phyloP scores from a whole-genome alignment of 1,284 basidiomycete species.

The Sporisorium graminicola region DNA sequence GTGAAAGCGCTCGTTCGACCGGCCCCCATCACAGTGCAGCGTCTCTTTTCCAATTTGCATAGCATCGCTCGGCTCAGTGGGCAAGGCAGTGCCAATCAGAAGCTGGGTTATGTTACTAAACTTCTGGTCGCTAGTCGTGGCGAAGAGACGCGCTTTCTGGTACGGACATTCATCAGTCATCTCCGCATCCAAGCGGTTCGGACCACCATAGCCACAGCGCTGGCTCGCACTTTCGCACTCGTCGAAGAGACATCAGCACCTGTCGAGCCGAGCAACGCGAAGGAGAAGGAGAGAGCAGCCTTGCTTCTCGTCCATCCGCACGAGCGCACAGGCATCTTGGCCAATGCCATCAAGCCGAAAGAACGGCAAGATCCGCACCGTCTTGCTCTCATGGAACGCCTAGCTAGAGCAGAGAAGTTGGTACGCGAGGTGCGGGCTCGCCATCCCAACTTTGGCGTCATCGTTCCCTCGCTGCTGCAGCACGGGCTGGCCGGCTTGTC shows the following conservation, averaged over 20 bases:
- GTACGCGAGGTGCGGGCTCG: constrained; percentile 81
- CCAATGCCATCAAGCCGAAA: constrained; percentile 66
- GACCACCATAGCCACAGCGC: constrained; percentile 82
- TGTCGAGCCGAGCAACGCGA: constrained; percentile 12
- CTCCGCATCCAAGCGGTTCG: constrained; percentile 85
- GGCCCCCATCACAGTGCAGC: constrained; percentile 60
- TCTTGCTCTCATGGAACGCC: constrained; percentile 55
- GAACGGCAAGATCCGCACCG: constrained; percentile 65
- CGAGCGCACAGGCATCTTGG: constrained; percentile 58
- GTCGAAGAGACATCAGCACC: constrained; percentile 27
- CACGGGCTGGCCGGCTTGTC: constrained; percentile 63
- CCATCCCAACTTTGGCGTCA: constrained; percentile 88
- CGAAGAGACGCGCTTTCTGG: constrained; percentile 87
- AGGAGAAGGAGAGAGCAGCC: constrained; percentile 30
- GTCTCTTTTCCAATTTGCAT: constrained; percentile 65
- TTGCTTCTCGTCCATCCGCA: constrained; percentile 34
- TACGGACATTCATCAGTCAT: constrained; percentile 83
- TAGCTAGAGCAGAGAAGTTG: constrained; percentile 70
- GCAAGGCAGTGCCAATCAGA: constrained; percentile 79
- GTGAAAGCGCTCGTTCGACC: constrained; percentile 64
- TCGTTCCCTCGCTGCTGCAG: constrained; percentile 76
- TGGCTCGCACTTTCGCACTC: constrained; percentile 84
- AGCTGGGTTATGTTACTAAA: constrained; percentile 83
- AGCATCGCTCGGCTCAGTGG: constrained; percentile 76
- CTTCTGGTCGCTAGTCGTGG: constrained; percentile 85